Percentiles rank a stretch among this genome's conserved stretches.
phyloP scores from a whole-genome alignment of 306 rosid species.

The Aeschynomene evenia region DNA sequence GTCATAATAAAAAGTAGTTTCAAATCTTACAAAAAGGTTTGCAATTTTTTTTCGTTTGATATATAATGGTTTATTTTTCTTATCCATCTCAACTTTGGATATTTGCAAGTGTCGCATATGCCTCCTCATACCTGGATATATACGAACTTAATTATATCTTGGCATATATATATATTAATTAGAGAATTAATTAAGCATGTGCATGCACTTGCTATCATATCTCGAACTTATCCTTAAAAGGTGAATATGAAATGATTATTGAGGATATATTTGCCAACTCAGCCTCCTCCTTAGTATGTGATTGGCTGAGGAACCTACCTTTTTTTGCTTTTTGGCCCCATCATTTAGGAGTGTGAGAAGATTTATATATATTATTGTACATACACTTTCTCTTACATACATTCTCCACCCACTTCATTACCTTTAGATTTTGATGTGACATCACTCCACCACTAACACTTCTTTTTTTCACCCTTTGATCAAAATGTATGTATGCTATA shows the following conservation, averaged over 20 bases:
- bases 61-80: neutral
- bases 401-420: too few species aligned
- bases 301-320: neutral
- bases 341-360: neutral
- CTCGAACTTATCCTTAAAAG: neutral
- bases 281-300: neutral
- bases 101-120: neutral
- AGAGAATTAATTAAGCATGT: neutral
- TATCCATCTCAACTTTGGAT: neutral
- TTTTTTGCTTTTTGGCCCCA: neutral
- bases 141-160: neutral
- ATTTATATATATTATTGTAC: too few species aligned
- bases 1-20: too few species aligned
- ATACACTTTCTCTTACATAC: too few species aligned
- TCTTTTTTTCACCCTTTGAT: too few species aligned
- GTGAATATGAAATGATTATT: neutral
- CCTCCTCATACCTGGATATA: neutral
- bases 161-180: neutral
- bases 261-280: neutral
- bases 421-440: too few species aligned
- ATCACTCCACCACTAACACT: too few species aligned
- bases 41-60: neutral
- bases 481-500: too few species aligned
- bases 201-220: neutral
- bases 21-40: neutral